Evolutionary conservation across 2,329 filamentous ascomycete genomes (phyloP).

Genomic region (Exserohilum rostratum): DNA sequence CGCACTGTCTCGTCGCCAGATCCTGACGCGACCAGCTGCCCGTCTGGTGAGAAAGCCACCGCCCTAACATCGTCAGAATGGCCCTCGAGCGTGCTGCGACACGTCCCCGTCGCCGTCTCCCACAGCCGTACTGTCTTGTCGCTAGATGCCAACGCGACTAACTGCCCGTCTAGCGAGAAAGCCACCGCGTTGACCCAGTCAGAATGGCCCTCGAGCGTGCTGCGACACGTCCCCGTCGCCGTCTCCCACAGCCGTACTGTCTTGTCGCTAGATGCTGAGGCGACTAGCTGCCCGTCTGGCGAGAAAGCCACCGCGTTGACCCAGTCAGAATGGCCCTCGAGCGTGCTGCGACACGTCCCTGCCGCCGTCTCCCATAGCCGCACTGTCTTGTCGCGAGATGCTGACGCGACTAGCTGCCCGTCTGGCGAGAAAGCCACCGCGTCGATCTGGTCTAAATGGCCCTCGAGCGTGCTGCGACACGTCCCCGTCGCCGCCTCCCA

Average conservation of each 20-base stretch:
- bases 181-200: background rate
- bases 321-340: background rate
- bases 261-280: background rate
- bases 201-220: slow-evolving; percentile 7
- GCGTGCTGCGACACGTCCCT: slow-evolving; percentile 7
- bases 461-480: no score
- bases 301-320: background rate
- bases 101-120: background rate
- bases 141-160: background rate
- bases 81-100: background rate
- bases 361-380: no score
- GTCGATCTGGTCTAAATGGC: no score
- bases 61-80: background rate
- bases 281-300: background rate
- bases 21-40: background rate
- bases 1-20: background rate
- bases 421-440: no score
- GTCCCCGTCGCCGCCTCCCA: no score
- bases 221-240: background rate
- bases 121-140: slow-evolving; percentile 6
- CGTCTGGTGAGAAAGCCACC: background rate
- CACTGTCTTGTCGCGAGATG: no score
- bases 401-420: no score
- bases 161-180: slow-evolving; percentile 14
- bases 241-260: slow-evolving; percentile 4